Evolutionary conservation across 345 rosid species (phyloP), one percentile per base, ranked within the genome.

Genomic region (Eucalyptus shirleyi): DNA sequence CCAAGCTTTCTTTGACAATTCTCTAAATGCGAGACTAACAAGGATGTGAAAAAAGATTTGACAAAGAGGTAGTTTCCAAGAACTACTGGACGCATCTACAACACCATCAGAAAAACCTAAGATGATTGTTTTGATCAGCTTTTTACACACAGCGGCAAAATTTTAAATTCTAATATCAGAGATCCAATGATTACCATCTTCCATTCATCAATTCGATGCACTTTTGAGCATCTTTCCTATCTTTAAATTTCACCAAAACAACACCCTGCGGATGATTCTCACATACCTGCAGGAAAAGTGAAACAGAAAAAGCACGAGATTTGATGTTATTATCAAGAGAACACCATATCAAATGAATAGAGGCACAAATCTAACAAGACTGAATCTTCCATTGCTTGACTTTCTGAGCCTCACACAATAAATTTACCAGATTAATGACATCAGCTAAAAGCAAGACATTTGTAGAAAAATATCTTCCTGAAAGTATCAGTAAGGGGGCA

Each of bases 121-220:
- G 88, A 32, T 86, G 88, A 56, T 32, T 50, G 65, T 53, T 21
- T 86, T 86, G 65, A 26, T 34, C 56, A 51, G 65, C 37, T 42
- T 50, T 86, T 51, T 86, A 34, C 30, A 50, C 24, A 18, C 19
- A 21, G 83, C 5, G 2, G 32, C 62, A 88, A 77, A 50, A 47
- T 23, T 37, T 34, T 12, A 65, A 65, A 40, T 28, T 26, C 51
- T 51, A 23, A 53, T 65, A 21, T 24, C 26, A 4, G 50, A 42
- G 86, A 45, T 87, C 32, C 42, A 40, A 44, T 8, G 50, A 53
- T 92, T 95, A 97, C 99, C 99, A 97, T 92, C 99, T 96, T 89
- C 99, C 99, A 60, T 96, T 94, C 99, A 97, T 98, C 94, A 95
- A 88, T 55, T 98, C 97, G 89, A 98, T 93, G 92, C 99, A 98